Base-by-base conservation (phyloP, 441 rosid species). In the Adansonia madagascariensis region DNA sequence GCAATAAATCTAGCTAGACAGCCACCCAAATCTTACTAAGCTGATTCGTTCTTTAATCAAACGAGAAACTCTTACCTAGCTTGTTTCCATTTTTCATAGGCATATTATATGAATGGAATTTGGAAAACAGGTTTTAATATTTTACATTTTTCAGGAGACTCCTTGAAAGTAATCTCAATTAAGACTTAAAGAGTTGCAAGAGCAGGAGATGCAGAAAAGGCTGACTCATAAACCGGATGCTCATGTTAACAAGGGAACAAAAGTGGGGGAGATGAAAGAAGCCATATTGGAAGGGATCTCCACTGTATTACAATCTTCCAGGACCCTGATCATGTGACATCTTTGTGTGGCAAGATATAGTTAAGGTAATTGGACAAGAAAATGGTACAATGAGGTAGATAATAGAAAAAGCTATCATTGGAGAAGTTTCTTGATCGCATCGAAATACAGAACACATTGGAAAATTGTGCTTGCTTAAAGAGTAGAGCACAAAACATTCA, bases 1-100 rank as follows among this genome's bases (percentile, higher is more conserved):
- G 63, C 31, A 71, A 53, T 31, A 46, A 46, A 20, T 68, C 72
- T 20, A 68, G 62, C 52, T 17, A 43, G 8, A 43, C n/a, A 43
- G 71, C 2, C 52, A 65, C 31, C 50, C 6, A 59, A 20, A 4
- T 35, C 47, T 15, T 35, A 15, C 47, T 8, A 6, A 39, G 12
- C 22, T 64, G 69, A 15, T 50, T 15, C 24, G 17, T 53, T 71
- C 4, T 31, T 71, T 53, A 53, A 53, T n/a, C 24, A 71, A 65
- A 43, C 17, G 3, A 65, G 49, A 64, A 41, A 64, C 22, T 64
- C 49, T 39, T 64, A n/a, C 49, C n/a, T 64, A 39, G 14, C 49
- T 64, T 64, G 47, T 15, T 49, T 46, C 8, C 27, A 22, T 18
- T 10, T 18, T 12, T 43, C 43, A 24, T 5, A 69, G 43, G 39